Base-by-base conservation (phyloP, 2,329 filamentous ascomycete species). In the Fusarium multiceps region DNA sequence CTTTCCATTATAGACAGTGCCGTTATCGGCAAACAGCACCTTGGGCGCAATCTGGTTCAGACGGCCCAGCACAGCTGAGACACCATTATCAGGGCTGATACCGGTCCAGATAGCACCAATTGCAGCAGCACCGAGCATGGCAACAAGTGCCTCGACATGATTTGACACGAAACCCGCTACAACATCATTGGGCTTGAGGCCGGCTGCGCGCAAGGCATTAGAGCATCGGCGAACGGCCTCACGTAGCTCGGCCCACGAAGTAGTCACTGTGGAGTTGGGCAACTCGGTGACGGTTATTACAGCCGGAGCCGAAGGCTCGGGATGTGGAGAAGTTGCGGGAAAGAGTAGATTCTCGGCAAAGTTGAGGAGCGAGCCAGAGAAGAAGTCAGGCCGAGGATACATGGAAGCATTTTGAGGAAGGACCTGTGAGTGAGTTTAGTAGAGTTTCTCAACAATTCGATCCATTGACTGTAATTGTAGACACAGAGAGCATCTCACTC, bases 261-360 rank as follows among this genome's bases (percentile, higher is more conserved):
- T 85, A 57, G 80, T 77, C 51, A 81, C 78, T 28, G 84, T 83
- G 73, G 92, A 87, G 53, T 87, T 85, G 16, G 87, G 88, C 18
- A 84, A 79, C 81, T 98, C 95, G 13, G 93, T 97, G 6, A 89
- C 90, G 27, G 92, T 92, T 74, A 98, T 92, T 47, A 97, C 86
- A 20, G 94, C 94, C 9, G 88, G 80, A 7, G 86, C 84, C 47
- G 88, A 80, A 53, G 90, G 87, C 68, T 91, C 82, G 34, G 79
- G 66, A 27, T 76, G 63, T 37, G 74, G 70, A 45, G 69, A 54
- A 5, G 76, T 75, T 51, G 84, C 84, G 6, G 95, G 95, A 78
- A 91, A 98, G 6, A 99, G 88, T 56, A 98, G 85, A 78, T 99
- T 99, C 82, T 98, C 93, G 27, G 95, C 94, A 78, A 98, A 98